phyloP scores from a whole-genome alignment of 2,329 filamentous ascomycete genomes.

The Colletotrichum paranaense region DNA sequence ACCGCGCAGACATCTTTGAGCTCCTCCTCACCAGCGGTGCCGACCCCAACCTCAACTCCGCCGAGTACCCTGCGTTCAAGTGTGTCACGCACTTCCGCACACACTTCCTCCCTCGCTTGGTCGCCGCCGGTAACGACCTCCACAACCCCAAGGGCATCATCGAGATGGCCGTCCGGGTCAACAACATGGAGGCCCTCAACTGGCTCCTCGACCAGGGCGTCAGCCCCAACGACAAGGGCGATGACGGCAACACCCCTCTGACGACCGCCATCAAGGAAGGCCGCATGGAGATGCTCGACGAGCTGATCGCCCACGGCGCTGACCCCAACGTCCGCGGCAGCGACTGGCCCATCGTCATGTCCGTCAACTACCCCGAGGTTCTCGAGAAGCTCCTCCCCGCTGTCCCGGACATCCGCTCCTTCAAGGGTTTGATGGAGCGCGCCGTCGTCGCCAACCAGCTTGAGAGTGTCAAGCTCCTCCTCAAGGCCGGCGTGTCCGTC shows the following conservation, averaged over 20 bases:
- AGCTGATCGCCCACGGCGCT: constrained; percentile 67
- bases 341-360: constrained; percentile 79
- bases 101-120: constrained; percentile 68
- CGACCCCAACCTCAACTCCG: constrained; percentile 71
- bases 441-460: constrained; percentile 75
- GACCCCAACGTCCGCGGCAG: constrained; percentile 72
- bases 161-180: constrained; percentile 71
- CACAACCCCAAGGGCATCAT: constrained; percentile 72
- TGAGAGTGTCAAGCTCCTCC: constrained; percentile 73
- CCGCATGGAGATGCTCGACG: constrained; percentile 68
- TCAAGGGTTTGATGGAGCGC: constrained; percentile 76
- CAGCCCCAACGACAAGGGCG: constrained; percentile 68
- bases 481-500: constrained; percentile 73
- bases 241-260: constrained; percentile 69
- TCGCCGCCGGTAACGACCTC: constrained; percentile 70
- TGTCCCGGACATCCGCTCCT: constrained; percentile 68
- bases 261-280: constrained; percentile 74
- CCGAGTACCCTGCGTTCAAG: constrained; percentile 76
- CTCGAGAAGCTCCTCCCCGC: constrained; percentile 68
- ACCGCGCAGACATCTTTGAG: constrained; percentile 70
- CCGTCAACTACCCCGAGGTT: constrained; percentile 70
- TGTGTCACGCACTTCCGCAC: constrained; percentile 74
- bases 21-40: constrained; percentile 68
- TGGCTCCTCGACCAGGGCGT: constrained; percentile 71
- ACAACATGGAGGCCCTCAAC: constrained; percentile 69